Base-by-base conservation (phyloP, 2,329 filamentous ascomycete species). In the Aspergillus jensenii region DNA sequence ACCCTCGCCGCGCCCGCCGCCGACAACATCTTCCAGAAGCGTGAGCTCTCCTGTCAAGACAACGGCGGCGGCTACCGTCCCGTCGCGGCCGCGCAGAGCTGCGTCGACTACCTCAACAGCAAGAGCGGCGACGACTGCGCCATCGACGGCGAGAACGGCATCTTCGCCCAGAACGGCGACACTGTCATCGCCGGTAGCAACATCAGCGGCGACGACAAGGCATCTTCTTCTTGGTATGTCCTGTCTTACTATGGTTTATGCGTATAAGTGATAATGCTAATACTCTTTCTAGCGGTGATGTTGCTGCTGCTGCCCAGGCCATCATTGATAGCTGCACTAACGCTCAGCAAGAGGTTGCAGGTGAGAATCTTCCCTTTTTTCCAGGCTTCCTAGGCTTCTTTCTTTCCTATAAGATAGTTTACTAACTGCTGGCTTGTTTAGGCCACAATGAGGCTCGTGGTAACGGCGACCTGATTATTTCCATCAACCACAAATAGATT, bases 51-150 rank as follows among this genome's bases (percentile, higher is more conserved):
- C n/a, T 57, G 55, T 39, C 35, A 48, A 17, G 48, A 56, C 35
- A 52, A 48, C 21, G 43, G 55, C 23, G 49, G 55, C 41, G 41
- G 25, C 14, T 52, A 52, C 35, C 55, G 49, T 6, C 55, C 55
- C 23, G 43, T 57, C n/a, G 14, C 23, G 12, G 48, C 52, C 19
- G 55, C 43, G 1, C 48, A 57, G 21, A 46, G 19, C 35, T 57
- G 55, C 44, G 49, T 57, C 35, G 35, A 57, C 41, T 57, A 48
- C 25, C 43, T 52, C 25, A 43, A 43, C 33, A 17, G 31, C 6
- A 52, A 52, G 44, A 35, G 41, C 55, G 21, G 15, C 6, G 27
- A 11, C 14, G 14, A 40, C 33, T 57, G 55, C 44, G 4, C 9
- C 21, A 40, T 57, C 8, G 8, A 23, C 19, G 49, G 55, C 33